A percentile compares a stretch with the other conserved stretches of the same genome.
Conservation (phyloP, 2,329 filamentous ascomycete genomes). For the Fusarium sp. region DNA sequence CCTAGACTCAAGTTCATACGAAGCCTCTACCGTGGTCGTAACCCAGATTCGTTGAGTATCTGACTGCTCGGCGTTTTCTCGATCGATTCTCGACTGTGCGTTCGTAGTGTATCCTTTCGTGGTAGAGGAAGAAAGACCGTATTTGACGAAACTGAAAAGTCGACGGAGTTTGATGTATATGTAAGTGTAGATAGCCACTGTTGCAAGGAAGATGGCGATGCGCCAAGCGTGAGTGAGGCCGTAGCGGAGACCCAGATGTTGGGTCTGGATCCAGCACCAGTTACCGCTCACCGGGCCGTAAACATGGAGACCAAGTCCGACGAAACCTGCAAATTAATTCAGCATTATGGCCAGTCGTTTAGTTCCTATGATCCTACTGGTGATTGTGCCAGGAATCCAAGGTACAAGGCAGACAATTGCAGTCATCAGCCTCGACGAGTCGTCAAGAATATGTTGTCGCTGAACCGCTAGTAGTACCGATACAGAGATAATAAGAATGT, state of each 20-base stretch:
- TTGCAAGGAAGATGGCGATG: neutral
- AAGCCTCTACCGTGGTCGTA: neutral
- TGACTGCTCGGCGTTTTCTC: neutral
- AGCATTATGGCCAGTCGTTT: accelerated
- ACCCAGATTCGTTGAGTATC: neutral
- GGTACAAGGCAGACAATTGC: neutral
- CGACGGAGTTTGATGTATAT: neutral
- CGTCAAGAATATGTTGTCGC: neutral
- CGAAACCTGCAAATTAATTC: neutral
- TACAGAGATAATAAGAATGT: neutral
- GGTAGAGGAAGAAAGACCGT: neutral
- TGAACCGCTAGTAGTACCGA: neutral
- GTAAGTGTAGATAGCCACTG: neutral
- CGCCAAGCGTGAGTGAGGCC: neutral
- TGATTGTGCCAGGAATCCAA: neutral
- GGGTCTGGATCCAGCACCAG: neutral
- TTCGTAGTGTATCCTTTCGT: neutral
- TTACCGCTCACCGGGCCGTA: neutral
- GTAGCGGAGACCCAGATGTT: neutral
- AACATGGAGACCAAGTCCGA: neutral
- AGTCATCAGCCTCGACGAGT: neutral
- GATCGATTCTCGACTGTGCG: neutral
- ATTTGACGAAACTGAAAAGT: neutral
- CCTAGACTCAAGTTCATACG: neutral
- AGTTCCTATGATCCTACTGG: neutral